Evolutionary conservation across 1,139 yeast genomes (phyloP).

Genomic region (Hansenula sp.): DNA sequence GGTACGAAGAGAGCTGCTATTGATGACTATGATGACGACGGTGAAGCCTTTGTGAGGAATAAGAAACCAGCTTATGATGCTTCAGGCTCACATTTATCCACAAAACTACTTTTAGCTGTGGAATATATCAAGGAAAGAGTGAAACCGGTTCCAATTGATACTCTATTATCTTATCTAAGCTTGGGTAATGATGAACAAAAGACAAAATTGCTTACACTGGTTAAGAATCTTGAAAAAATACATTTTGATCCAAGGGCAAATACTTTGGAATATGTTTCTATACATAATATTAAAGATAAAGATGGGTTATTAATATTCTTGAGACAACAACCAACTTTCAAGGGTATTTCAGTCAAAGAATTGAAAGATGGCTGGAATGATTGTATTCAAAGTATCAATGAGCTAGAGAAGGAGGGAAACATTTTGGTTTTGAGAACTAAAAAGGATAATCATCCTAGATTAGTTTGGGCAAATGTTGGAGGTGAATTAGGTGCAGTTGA

Average conservation of each 20-base stretch:
- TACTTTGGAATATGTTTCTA: conserved; percentile 81
- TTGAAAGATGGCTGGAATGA: conserved; percentile 96
- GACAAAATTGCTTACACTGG: conserved; percentile 56
- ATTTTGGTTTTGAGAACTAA: conserved; percentile 83
- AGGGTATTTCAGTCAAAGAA: conserved; percentile 85
- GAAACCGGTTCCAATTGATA: conserved; percentile 60
- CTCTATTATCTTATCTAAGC: conserved; percentile 56
- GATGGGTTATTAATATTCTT: conserved; percentile 74
- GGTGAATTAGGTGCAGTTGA: conserved; percentile 74
- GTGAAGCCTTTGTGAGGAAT: conserved; percentile 23
- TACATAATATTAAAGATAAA: conserved; percentile 80
- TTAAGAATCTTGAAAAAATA: conserved; percentile 75
- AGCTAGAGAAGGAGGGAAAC: conserved; percentile 71
- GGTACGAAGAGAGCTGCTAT: conserved; percentile 11
- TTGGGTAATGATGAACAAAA: conserved; percentile 30
- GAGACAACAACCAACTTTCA: conserved; percentile 80
- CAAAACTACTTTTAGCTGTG: conserved; percentile 82
- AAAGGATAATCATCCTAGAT: conserved; percentile 86
- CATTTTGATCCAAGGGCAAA: conserved; percentile 52
- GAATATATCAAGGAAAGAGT: conserved; percentile 75
- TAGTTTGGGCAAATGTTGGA: conserved; percentile 86
- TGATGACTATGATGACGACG: conserved; percentile 23
- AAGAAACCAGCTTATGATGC: conserved; percentile 32
- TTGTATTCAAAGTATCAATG: conserved; percentile 73
- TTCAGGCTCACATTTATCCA: conserved; percentile 65